Evolutionary conservation across 2,329 filamentous ascomycete species (phyloP).

Genomic region (Domatiomyces globalis): DNA sequence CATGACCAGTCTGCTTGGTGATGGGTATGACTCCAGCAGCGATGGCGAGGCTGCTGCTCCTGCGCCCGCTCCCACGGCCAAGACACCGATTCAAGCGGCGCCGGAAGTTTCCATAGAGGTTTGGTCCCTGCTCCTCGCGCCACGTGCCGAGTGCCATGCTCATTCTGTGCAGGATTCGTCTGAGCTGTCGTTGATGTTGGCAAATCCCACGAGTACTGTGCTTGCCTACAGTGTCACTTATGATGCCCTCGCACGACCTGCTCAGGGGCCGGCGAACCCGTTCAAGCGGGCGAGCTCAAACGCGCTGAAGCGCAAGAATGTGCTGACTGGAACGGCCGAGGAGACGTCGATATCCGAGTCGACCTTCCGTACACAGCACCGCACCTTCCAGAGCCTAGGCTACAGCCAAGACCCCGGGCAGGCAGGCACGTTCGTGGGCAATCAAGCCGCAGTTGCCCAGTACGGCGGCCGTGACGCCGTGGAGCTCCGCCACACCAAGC

Average conservation of each 20-base stretch:
- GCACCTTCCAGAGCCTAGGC: constrained; percentile 56
- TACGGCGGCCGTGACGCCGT: constrained; percentile 39
- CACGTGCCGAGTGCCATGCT: neutral
- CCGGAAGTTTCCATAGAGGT: constrained; percentile 43
- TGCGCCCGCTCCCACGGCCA: constrained; percentile 17
- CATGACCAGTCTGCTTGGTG: constrained; percentile 33
- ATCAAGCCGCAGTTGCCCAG: constrained; percentile 31
- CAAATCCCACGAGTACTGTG: constrained; percentile 36
- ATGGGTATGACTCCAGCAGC: constrained; percentile 32
- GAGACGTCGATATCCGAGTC: constrained; percentile 84
- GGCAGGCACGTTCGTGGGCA: constrained; percentile 34
- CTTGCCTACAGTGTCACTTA: constrained; percentile 48
- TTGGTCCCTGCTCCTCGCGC: constrained; percentile 29
- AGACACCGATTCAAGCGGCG: constrained; percentile 32
- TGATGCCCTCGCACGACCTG: constrained; percentile 53
- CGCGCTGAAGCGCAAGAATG: constrained; percentile 59
- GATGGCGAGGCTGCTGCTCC: constrained; percentile 30
- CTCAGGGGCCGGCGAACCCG: constrained; percentile 58
- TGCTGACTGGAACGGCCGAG: constrained; percentile 71
- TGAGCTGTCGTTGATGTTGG: constrained; percentile 37
- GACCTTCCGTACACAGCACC: constrained; percentile 76
- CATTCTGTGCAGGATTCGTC: constrained; percentile 31
- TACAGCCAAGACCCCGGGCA: constrained; percentile 37
- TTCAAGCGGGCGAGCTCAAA: constrained; percentile 50
- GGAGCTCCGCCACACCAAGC: constrained; percentile 49